phyloP scores from a whole-genome alignment of 2,329 filamentous ascomycete species.

The Botrytis porri region DNA sequence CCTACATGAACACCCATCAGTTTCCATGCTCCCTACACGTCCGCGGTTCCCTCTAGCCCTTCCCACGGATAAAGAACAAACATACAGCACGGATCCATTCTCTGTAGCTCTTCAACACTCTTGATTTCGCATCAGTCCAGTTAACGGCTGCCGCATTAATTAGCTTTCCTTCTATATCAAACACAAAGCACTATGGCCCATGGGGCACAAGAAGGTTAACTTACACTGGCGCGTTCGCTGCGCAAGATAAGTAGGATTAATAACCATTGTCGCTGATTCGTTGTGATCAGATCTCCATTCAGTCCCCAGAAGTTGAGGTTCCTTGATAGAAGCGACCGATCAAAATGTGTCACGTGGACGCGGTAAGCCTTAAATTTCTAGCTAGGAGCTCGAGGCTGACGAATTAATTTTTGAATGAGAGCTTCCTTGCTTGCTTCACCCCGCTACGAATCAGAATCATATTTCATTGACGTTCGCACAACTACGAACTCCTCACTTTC shows the following conservation, averaged over 20 bases:
- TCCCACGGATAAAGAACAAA: neutral
- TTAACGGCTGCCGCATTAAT: constrained; percentile 63
- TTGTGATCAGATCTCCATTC: constrained; percentile 11
- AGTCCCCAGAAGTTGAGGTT: constrained; percentile 13
- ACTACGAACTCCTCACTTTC: neutral
- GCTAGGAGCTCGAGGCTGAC: constrained; percentile 22
- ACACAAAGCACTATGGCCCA: neutral
- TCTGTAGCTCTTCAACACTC: constrained; percentile 86
- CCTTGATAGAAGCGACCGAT: constrained; percentile 14
- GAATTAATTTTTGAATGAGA: constrained; percentile 8
- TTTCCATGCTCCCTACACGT: neutral
- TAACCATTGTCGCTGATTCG: constrained; percentile 61
- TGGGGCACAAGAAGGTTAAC: constrained; percentile 38
- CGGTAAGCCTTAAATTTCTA: constrained; percentile 7
- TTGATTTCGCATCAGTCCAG: constrained; percentile 82
- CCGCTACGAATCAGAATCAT: constrained; percentile 10
- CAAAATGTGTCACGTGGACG: constrained; percentile 6
- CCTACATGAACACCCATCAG: constrained; percentile 50
- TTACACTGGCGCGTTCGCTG: constrained; percentile 75
- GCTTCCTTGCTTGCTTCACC: constrained; percentile 11
- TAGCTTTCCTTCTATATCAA: constrained; percentile 51
- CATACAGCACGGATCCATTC: constrained; percentile 95
- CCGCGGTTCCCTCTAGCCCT: neutral
- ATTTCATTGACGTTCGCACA: neutral
- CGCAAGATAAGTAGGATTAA: constrained; percentile 90